A percentile compares a stretch with the other conserved stretches of the same genome.
These are phyloP conservation scores for Diaporthe batatas DNA, from an alignment of 2,329 filamentous ascomycete genomes.

Conservation along the genomic window DNA sequence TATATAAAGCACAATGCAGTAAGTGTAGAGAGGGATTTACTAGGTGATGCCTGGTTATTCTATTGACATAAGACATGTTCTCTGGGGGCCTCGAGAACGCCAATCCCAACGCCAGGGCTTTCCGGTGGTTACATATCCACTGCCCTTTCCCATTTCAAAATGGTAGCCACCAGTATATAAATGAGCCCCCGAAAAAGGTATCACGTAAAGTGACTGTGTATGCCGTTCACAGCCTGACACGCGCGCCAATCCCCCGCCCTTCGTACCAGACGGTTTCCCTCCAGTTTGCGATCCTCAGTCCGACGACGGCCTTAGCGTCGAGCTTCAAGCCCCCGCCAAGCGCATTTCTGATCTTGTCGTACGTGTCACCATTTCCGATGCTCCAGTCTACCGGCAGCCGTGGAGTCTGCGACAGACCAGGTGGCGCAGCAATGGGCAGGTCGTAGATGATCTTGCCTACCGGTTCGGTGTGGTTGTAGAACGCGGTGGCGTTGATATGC, in stretches of 20 bases:
- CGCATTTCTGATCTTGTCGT: constrained; percentile 83
- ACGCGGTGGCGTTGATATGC: constrained; percentile 84
- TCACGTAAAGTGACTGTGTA: constrained; percentile 29
- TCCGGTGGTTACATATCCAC: background rate
- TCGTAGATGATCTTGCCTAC: constrained; percentile 84
- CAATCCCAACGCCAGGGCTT: constrained; percentile 8
- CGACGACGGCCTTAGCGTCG: constrained; percentile 82
- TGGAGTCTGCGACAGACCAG: constrained; percentile 79
- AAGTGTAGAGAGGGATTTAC: background rate
- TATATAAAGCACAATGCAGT: background rate
- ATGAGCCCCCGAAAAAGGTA: background rate
- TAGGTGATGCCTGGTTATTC: background rate
- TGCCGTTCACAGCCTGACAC: constrained; percentile 62
- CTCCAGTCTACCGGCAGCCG: constrained; percentile 86
- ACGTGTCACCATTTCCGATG: constrained; percentile 78
- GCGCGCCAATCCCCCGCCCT: constrained; percentile 78
- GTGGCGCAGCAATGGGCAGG: constrained; percentile 80
- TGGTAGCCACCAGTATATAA: background rate
- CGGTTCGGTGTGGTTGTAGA: constrained; percentile 83
- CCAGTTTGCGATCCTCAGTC: constrained; percentile 81
- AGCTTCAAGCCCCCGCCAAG: constrained; percentile 84
- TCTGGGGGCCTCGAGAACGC: background rate
- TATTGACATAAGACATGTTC: background rate
- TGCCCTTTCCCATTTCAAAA: background rate
- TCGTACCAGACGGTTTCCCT: constrained; percentile 78